Percentiles rank a stretch among this genome's conserved stretches.
Evolutionary conservation across 495 filamentous ascomycete genomes (phyloP).

Genomic region (Aspergillus steynii): DNA sequence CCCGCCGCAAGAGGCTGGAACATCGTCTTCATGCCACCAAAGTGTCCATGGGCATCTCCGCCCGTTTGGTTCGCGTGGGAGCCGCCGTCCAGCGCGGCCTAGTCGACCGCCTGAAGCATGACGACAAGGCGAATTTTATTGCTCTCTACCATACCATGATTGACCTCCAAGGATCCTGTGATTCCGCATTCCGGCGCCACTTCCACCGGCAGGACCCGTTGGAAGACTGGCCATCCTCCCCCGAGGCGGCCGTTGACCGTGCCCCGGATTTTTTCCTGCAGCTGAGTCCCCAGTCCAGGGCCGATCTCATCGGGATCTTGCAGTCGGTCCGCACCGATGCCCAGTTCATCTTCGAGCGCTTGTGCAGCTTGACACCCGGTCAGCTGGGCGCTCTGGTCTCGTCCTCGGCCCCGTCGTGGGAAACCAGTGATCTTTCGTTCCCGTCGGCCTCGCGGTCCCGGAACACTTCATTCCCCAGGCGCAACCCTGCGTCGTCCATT

Average conservation of each 20-base stretch:
- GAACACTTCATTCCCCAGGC: slow-evolving; percentile 50
- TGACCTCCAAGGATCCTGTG: slow-evolving; percentile 85
- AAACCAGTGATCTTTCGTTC: slow-evolving; percentile 79
- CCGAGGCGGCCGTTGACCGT: slow-evolving; percentile 35
- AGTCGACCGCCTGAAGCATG: slow-evolving; percentile 83
- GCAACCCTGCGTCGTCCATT: slow-evolving; percentile 59
- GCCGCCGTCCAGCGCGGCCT: slow-evolving; percentile 78
- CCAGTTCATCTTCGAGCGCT: slow-evolving; percentile 79
- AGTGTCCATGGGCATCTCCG: slow-evolving; percentile 74
- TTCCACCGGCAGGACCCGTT: slow-evolving; percentile 41
- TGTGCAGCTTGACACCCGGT: slow-evolving; percentile 67
- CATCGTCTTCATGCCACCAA: slow-evolving; percentile 44
- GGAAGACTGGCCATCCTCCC: slow-evolving; percentile 35
- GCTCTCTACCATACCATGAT: slow-evolving; percentile 83
- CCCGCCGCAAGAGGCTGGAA: slow-evolving; percentile 43
- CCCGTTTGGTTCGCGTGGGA: slow-evolving; percentile 75
- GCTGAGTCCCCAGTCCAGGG: slow-evolving; percentile 71
- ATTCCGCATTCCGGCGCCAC: slow-evolving; percentile 55
- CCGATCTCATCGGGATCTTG: slow-evolving; percentile 76
- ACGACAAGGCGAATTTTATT: slow-evolving; percentile 87
- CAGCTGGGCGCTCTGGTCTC: slow-evolving; percentile 75
- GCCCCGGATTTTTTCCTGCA: slow-evolving; percentile 76
- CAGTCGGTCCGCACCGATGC: slow-evolving; percentile 80
- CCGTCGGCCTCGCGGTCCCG: slow-evolving; percentile 66
- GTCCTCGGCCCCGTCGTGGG: slow-evolving; percentile 73